Conservation (phyloP, 2,329 filamentous ascomycete species). For the Sporothrix euskadiensis region DNA sequence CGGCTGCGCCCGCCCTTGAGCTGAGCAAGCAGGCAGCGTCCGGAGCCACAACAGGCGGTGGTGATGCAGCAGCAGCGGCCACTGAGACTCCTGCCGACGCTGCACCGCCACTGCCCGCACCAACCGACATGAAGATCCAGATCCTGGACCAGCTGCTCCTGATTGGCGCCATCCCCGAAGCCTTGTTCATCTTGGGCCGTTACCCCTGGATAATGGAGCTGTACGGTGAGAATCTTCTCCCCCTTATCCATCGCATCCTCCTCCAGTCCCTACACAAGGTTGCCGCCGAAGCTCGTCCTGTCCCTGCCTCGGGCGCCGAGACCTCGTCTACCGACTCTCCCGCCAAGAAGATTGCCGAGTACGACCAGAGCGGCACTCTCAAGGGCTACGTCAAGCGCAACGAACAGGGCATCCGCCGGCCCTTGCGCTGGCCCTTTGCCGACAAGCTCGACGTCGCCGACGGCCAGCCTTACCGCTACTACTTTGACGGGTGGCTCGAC, state of each 20-base stretch:
- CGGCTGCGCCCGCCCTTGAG: constrained; percentile 46
- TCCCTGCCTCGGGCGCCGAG: constrained; percentile 37
- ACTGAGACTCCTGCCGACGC: constrained; percentile 48
- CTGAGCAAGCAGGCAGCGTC: constrained; percentile 24
- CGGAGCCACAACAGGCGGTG: constrained; percentile 35
- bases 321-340: constrained; percentile 38
- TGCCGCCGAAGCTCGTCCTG: constrained; percentile 50
- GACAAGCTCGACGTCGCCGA: constrained; percentile 76
- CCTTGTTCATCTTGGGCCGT: constrained; percentile 81
- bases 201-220: constrained; percentile 91
- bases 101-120: constrained; percentile 62
- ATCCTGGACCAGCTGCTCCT: constrained; percentile 82
- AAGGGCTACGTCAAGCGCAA: constrained; percentile 68
- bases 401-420: constrained; percentile 62
- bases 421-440: constrained; percentile 79
- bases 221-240: constrained; percentile 72
- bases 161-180: constrained; percentile 89
- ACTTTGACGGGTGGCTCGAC: constrained; percentile 97
- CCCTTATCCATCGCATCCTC: constrained; percentile 79
- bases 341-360: constrained; percentile 49
- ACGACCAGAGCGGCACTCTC: constrained; percentile 65
- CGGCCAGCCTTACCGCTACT: constrained; percentile 82
- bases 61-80: constrained; percentile 54
- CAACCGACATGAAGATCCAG: constrained; percentile 82
- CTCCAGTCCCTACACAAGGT: constrained; percentile 80